A percentile compares a stretch with the other conserved stretches of the same genome.
phyloP scores from a whole-genome alignment of 306 rosid species.

The Trichosanthes cucumerina region DNA sequence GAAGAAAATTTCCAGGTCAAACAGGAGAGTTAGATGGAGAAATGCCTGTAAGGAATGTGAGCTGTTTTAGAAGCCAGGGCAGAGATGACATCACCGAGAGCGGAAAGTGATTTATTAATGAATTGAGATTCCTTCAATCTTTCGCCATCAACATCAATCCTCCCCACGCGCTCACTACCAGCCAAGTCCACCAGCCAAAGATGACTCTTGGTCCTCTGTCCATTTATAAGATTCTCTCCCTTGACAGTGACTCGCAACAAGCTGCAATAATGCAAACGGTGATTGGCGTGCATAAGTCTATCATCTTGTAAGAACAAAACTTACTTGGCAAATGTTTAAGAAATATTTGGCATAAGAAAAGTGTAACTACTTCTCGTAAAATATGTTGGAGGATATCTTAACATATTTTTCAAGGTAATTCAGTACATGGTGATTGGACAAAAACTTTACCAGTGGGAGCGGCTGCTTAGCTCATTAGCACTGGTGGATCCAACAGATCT shows the following conservation, averaged over 20 bases:
- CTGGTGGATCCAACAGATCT: constrained; percentile 96
- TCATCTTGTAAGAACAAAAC: neutral
- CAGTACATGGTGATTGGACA: neutral
- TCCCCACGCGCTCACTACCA: constrained; percentile 96
- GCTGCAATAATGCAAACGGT: constrained; percentile 32
- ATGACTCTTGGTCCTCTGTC: constrained; percentile 74
- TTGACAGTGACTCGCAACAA: constrained; percentile 74
- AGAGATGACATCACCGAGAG: constrained; percentile 91
- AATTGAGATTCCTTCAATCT: constrained; percentile 95
- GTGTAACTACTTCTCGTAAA: neutral
- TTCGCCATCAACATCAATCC: constrained; percentile 95
- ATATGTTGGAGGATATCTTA: neutral
- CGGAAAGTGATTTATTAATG: constrained; percentile 90
- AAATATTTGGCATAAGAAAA: neutral
- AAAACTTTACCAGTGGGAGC: constrained; percentile 76
- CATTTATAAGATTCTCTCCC: constrained; percentile 66
- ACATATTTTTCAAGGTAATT: neutral
- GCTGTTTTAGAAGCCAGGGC: constrained; percentile 89
- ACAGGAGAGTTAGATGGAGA: constrained; percentile 16
- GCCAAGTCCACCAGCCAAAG: constrained; percentile 99
- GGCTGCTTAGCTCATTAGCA: constrained; percentile 94
- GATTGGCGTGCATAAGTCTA: neutral
- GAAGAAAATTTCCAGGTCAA: neutral
- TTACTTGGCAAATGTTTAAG: neutral
- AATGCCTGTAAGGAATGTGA: constrained; percentile 81